phyloP scores from a whole-genome alignment of 768 basidiomycete species.

The Infundibulicybe gibba region DNA sequence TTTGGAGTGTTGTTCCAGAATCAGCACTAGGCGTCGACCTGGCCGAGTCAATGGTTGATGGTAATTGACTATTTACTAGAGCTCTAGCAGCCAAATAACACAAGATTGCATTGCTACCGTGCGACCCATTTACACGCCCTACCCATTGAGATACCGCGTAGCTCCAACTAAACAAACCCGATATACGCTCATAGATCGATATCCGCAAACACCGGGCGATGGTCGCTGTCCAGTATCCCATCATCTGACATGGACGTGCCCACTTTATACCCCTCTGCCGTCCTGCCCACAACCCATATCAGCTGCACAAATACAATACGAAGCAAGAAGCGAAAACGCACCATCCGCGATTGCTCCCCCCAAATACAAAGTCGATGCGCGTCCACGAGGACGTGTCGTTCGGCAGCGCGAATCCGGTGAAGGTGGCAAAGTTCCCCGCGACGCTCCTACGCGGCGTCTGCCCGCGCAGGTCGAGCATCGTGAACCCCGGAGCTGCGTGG shows the following conservation, averaged over 20 bases:
- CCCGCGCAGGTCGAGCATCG: constrained; percentile 40
- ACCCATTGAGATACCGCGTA: too few species aligned
- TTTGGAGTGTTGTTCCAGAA: too few species aligned
- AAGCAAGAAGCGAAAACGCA: constrained; percentile 19
- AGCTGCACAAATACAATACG: not conserved
- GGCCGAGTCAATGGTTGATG: too few species aligned
- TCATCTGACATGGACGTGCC: constrained; percentile 41
- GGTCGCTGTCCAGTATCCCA: constrained; percentile 52
- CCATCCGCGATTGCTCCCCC: constrained; percentile 43
- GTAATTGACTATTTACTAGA: too few species aligned
- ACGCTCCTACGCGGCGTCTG: constrained; percentile 35
- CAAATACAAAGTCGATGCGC: constrained; percentile 52
- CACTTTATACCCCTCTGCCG: constrained; percentile 31
- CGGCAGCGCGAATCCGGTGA: constrained; percentile 45
- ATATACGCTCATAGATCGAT: constrained; percentile 10
- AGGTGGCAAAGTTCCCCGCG: constrained; percentile 46
- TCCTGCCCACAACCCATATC: constrained; percentile 24
- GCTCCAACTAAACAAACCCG: too few species aligned
- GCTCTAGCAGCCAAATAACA: too few species aligned
- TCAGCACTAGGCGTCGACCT: too few species aligned
- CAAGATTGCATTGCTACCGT: too few species aligned
- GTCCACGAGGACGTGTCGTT: constrained; percentile 29
- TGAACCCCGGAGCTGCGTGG: constrained; percentile 26
- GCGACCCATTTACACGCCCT: too few species aligned
- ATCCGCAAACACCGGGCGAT: constrained; percentile 50